Conservation (phyloP, 2,329 filamentous ascomycete species). For the Alternaria ethzedia region DNA sequence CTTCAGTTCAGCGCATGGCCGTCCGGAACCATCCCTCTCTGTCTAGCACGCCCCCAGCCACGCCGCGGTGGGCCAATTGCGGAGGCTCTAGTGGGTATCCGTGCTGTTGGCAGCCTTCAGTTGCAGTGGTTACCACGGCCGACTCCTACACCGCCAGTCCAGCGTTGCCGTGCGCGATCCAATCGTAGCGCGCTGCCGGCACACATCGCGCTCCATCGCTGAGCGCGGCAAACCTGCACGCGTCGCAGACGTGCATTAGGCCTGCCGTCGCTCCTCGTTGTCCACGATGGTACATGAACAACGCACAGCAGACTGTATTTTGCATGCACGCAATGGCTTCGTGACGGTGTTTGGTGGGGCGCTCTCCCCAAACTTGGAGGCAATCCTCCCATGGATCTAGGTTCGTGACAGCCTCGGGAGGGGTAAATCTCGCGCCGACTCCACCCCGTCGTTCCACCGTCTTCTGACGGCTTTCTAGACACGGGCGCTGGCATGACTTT, state of each 20-base stretch:
- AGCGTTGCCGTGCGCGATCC: constrained; percentile 14
- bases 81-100: constrained; percentile 10
- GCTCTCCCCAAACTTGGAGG: constrained; percentile 4
- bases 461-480: constrained; percentile 4
- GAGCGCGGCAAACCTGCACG: constrained; percentile 26
- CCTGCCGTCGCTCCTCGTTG: constrained; percentile 19
- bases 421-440: constrained; percentile 3
- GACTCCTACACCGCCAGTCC: constrained; percentile 37
- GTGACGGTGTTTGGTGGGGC: constrained; percentile 17
- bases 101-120: constrained; percentile 14
- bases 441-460: constrained; percentile 2
- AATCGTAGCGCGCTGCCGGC: constrained; percentile 9
- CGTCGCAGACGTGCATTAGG: constrained; percentile 25
- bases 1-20: constrained; percentile 10
- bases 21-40: constrained; percentile 22
- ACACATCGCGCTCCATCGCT: constrained; percentile 19
- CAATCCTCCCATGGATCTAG: constrained; percentile 6
- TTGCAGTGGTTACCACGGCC: constrained; percentile 6
- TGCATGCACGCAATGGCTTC: constrained; percentile 12
- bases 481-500: not conserved
- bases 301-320: constrained; percentile 30
- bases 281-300: constrained; percentile 26
- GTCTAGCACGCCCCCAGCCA: constrained; percentile 26
- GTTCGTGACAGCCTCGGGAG: constrained; percentile 14
- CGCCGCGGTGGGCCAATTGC: constrained; percentile 21